Evolutionary conservation across 2,329 filamentous ascomycete species (phyloP).

Genomic region (Aspergillus aculeatinus): DNA sequence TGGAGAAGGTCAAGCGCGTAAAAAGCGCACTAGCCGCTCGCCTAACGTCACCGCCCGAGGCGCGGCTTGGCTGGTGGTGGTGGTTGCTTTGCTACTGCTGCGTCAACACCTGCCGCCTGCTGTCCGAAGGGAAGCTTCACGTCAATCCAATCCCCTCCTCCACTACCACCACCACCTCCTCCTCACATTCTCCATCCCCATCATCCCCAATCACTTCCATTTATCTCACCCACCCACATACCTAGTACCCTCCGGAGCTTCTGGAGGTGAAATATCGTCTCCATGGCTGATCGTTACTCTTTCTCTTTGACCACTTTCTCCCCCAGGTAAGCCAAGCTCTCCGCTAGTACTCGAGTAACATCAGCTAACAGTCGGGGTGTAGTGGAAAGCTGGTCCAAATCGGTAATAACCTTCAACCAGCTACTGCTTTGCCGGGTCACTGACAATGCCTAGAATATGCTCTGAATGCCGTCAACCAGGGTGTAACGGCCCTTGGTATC

Average conservation of each 20-base stretch:
- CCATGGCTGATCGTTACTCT: conserved; percentile 97
- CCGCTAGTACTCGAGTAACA: conserved; percentile 2
- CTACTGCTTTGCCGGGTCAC: conserved; percentile 1
- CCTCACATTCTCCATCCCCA: conserved; percentile 14
- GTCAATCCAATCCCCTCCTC: conserved; percentile 19
- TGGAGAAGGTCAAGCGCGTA: conserved; percentile 11
- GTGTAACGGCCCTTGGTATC: conserved; percentile 96
- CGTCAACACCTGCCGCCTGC: conserved; percentile 38
- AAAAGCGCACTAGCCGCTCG: conserved; percentile 23
- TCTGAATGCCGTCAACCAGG: conserved; percentile 97
- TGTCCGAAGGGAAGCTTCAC: conserved; percentile 30
- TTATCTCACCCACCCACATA: conserved; percentile 1
- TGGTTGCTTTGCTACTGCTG: conserved; percentile 16
- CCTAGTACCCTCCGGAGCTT: conserved; percentile 15
- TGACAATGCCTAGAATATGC: conserved; percentile 75
- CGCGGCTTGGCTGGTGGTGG: conserved; percentile 19
- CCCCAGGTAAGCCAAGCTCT: conserved; percentile 67
- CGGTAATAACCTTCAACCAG: conserved; percentile 54
- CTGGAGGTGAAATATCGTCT: conserved; percentile 27
- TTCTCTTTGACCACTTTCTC: conserved; percentile 99
- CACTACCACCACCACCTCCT: conserved; percentile 12
- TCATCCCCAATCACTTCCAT: conserved; percentile 12
- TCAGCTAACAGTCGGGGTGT: conserved; percentile 45
- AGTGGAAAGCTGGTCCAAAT: conserved; percentile 99
- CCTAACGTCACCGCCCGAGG: conserved; percentile 23